phyloP scores from a whole-genome alignment of 2,329 filamentous ascomycete species.

The Monosporascus sp. region DNA sequence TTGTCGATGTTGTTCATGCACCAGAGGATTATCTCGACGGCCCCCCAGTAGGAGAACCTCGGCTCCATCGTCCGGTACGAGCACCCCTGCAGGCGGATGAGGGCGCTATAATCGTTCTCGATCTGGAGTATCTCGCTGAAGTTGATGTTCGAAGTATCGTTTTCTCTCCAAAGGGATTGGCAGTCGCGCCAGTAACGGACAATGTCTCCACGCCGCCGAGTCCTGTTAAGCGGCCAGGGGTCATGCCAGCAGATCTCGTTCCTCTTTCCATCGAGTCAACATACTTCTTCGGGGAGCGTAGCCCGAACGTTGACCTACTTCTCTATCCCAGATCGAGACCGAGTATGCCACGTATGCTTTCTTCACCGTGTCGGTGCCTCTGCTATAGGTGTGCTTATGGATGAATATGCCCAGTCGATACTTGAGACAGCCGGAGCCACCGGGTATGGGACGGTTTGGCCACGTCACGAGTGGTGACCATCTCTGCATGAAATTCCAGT shows the following conservation, averaged over 20 bases:
- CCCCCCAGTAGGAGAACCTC: not conserved
- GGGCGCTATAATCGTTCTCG: not conserved
- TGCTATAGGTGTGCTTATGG: not conserved
- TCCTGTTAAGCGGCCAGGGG: not conserved
- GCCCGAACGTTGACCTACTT: not conserved
- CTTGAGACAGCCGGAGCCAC: not conserved
- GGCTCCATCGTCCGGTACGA: not conserved
- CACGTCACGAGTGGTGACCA: not conserved
- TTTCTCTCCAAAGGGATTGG: not conserved
- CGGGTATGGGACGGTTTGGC: not conserved
- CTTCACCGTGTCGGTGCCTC: not conserved
- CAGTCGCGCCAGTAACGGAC: not conserved
- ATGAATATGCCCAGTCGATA: not conserved
- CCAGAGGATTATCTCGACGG: not conserved
- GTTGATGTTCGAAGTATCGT: not conserved
- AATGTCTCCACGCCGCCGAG: not conserved
- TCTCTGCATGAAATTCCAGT: not conserved
- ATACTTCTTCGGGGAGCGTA: too few relatives aligned
- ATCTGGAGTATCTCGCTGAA: not conserved
- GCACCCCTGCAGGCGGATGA: not conserved
- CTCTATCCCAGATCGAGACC: not conserved
- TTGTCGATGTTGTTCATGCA: not conserved
- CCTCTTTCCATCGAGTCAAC: not conserved
- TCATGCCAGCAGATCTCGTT: not conserved
- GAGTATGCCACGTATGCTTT: not conserved